Evolutionary conservation across 768 basidiomycete species (phyloP).

Genomic region (Lactarius sanguifluus): DNA sequence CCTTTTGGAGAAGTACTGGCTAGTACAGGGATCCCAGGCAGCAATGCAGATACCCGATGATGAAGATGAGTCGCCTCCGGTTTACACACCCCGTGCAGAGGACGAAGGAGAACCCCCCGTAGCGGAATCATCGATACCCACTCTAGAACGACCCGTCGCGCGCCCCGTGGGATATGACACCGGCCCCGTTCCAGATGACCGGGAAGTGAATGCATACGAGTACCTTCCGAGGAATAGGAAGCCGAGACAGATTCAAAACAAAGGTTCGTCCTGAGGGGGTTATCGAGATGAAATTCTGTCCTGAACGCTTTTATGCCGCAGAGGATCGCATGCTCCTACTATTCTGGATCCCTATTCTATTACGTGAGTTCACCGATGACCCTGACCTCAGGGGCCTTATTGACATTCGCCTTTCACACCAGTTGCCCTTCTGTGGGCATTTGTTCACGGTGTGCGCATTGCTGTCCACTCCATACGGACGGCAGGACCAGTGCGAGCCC

Average conservation of each 20-base stretch:
- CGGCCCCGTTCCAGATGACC: conserved; percentile 50
- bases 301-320: conserved; percentile 35
- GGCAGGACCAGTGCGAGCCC: conserved; percentile 24
- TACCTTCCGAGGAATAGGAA: conserved; percentile 55
- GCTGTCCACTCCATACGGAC: conserved; percentile 27
- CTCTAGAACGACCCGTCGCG: conserved; percentile 36
- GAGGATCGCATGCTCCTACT: conserved; percentile 82
- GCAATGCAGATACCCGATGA: conserved; percentile 36
- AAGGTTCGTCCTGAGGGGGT: conserved; percentile 51
- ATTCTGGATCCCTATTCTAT: conserved; percentile 85
- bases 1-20: conserved; percentile 77
- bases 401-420: neutral
- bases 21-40: conserved; percentile 45
- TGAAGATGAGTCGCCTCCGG: conserved; percentile 60
- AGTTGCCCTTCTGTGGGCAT: conserved; percentile 40
- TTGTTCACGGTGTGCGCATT: conserved; percentile 33
- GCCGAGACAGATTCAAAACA: conserved; percentile 54
- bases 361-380: conserved; percentile 53
- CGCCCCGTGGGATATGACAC: conserved; percentile 46
- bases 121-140: conserved; percentile 29
- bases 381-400: neutral
- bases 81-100: conserved; percentile 61
- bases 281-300: neutral
- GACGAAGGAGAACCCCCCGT: conserved; percentile 31
- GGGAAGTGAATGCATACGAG: conserved; percentile 66